These are phyloP conservation scores for Quercus lobata DNA, from an alignment of 331 rosid genomes.

Conservation along the genomic window DNA sequence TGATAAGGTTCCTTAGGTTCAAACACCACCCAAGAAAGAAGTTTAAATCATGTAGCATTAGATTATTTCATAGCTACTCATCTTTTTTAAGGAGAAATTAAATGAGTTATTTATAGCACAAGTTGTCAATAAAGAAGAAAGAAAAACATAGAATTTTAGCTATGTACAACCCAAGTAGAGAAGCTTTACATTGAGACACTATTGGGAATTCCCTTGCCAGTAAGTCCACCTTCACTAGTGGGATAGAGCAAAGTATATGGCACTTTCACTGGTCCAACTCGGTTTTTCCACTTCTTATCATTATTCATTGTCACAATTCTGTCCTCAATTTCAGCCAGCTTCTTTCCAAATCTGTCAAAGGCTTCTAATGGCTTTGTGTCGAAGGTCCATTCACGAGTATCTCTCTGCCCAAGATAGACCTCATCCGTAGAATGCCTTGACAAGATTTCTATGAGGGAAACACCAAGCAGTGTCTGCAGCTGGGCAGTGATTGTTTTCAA, in stretches of 20 bases:
- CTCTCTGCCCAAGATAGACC: constrained; percentile 77
- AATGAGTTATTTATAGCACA: too few species aligned
- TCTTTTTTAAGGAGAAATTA: constrained; percentile 20
- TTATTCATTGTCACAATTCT: constrained; percentile 37
- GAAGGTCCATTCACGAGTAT: constrained; percentile 55
- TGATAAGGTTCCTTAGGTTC: too few species aligned
- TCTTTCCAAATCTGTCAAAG: constrained; percentile 57
- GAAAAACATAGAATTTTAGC: too few species aligned
- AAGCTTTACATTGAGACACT: constrained; percentile 62
- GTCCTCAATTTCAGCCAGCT: constrained; percentile 45
- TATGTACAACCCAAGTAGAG: background rate
- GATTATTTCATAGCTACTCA: constrained; percentile 45
- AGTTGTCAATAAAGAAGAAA: too few species aligned
- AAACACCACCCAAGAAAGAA: too few species aligned
- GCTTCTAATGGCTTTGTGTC: constrained; percentile 47
- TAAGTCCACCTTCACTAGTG: constrained; percentile 48
- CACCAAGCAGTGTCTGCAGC: constrained; percentile 59
- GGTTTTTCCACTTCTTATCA: constrained; percentile 47
- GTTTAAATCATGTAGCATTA: too few species aligned
- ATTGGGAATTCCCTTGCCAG: constrained; percentile 81
- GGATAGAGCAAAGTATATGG: constrained; percentile 77
- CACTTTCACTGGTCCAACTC: constrained; percentile 58
- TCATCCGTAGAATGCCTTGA: constrained; percentile 88
- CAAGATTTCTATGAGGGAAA: constrained; percentile 71
- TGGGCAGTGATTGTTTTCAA: constrained; percentile 72